Conservation (phyloP, 2,329 filamentous ascomycete genomes). For the Pestalotiopsis fici region DNA sequence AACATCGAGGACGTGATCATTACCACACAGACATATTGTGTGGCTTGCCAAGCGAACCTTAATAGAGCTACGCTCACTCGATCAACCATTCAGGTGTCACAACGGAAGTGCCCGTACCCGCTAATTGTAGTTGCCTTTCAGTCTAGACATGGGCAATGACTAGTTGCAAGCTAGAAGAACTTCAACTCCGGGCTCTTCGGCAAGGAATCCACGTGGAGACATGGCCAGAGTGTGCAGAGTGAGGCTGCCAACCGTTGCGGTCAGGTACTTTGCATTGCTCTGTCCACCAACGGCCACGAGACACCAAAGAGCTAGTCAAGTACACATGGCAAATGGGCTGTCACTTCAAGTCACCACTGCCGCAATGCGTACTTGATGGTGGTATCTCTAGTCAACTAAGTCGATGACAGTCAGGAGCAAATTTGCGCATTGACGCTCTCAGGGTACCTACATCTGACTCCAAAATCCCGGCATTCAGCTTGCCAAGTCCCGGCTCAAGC, state of each 20-base stretch:
- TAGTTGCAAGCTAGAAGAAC: neutral
- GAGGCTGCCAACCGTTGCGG: neutral
- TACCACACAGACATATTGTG: neutral
- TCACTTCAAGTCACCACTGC: too few relatives aligned
- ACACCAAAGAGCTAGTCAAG: too few relatives aligned
- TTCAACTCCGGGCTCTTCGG: neutral
- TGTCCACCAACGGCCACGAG: neutral
- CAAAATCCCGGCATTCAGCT: slow-evolving; percentile 2
- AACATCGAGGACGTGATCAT: neutral
- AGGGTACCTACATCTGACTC: neutral
- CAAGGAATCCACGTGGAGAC: neutral
- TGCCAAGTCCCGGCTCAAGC: neutral
- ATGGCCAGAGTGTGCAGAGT: neutral
- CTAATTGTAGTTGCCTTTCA: neutral
- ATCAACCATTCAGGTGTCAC: neutral
- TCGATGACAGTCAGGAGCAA: neutral
- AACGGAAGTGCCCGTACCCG: neutral
- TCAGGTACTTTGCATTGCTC: neutral
- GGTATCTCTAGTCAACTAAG: neutral
- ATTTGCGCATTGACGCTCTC: neutral
- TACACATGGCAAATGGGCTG: too few relatives aligned
- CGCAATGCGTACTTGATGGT: neutral
- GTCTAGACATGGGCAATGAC: neutral
- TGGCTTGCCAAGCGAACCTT: slow-evolving; percentile 6
- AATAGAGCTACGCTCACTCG: neutral